A percentile compares a stretch with the other conserved stretches of the same genome.
These are phyloP conservation scores for Sistotremastrum suecicum DNA, from an alignment of 768 basidiomycete genomes.

Conservation along the genomic window DNA sequence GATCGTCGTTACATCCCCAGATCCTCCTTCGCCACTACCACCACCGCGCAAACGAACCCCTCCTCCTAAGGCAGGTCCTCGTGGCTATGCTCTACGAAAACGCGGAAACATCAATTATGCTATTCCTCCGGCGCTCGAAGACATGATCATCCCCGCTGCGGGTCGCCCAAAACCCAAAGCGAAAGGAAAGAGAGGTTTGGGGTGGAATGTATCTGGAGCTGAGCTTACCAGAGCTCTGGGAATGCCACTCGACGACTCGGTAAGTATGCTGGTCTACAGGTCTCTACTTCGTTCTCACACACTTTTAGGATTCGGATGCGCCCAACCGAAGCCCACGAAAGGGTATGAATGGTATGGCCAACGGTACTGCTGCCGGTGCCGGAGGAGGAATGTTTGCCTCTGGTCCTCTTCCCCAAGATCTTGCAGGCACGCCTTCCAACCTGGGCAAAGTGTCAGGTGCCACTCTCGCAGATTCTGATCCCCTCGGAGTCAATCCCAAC, in stretches of 20 bases:
- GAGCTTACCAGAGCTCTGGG: slow-evolving; percentile 72
- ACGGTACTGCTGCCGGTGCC: slow-evolving; percentile 31
- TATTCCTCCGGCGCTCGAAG: slow-evolving; percentile 70
- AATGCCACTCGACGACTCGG: slow-evolving; percentile 58
- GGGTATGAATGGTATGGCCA: slow-evolving; percentile 20
- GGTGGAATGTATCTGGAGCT: slow-evolving; percentile 70
- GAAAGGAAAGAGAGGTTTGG: slow-evolving; percentile 31
- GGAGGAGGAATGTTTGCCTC: slow-evolving; percentile 33
- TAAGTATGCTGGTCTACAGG: slow-evolving; percentile 8
- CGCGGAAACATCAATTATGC: slow-evolving; percentile 62
- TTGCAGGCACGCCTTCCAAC: slow-evolving; percentile 73
- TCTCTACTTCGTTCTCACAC: not conserved
- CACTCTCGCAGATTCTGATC: slow-evolving; percentile 86
- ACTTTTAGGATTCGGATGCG: slow-evolving; percentile 53
- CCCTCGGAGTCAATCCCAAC: slow-evolving; percentile 82
- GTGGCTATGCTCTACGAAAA: slow-evolving; percentile 44
- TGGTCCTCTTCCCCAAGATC: slow-evolving; percentile 35
- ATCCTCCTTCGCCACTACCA: slow-evolving; percentile 17
- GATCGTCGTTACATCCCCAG: slow-evolving; percentile 9
- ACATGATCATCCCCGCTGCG: slow-evolving; percentile 28
- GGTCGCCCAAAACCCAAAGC: slow-evolving; percentile 24
- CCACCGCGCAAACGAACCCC: slow-evolving; percentile 27
- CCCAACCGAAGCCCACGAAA: slow-evolving; percentile 58
- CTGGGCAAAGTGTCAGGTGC: slow-evolving; percentile 75
- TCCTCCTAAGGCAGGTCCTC: slow-evolving; percentile 37